Percentiles rank a stretch among this genome's conserved stretches.
phyloP scores from a whole-genome alignment of 176 grass and related monocot genomes.

The Paspalum vaginatum region DNA sequence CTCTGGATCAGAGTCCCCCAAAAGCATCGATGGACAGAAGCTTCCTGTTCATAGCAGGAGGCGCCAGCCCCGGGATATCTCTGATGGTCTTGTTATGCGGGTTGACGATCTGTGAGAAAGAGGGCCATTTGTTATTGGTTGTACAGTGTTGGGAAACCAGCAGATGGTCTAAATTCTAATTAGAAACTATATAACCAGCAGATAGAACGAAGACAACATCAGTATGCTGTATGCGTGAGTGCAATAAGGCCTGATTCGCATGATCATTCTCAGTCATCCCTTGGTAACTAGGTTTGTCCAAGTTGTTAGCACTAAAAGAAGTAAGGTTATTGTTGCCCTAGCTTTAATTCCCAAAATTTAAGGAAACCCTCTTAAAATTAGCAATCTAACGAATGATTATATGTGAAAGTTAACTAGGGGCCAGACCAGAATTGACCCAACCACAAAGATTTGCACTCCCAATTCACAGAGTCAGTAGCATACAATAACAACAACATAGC shows the following conservation, averaged over 20 bases:
- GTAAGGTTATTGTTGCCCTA: background rate
- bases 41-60: conserved; percentile 83
- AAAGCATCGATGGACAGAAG: conserved; percentile 63
- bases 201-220: background rate
- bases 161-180: background rate
- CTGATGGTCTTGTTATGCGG: conserved; percentile 87
- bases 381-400: background rate
- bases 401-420: conserved; percentile 8
- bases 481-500: conserved; percentile 99
- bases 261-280: background rate
- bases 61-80: conserved; percentile 92
- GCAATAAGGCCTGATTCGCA: background rate
- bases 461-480: background rate
- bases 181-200: background rate
- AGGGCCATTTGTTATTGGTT: background rate
- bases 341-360: background rate
- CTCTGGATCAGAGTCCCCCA: conserved; percentile 27
- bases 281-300: background rate
- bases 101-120: conserved; percentile 70
- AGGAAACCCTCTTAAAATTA: background rate
- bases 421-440: background rate
- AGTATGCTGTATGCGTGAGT: conserved; percentile 6
- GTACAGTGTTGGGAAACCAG: background rate
- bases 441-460: background rate
- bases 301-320: background rate